phyloP scores from a whole-genome alignment of 768 basidiomycete genomes.

The Suillus paluster region DNA sequence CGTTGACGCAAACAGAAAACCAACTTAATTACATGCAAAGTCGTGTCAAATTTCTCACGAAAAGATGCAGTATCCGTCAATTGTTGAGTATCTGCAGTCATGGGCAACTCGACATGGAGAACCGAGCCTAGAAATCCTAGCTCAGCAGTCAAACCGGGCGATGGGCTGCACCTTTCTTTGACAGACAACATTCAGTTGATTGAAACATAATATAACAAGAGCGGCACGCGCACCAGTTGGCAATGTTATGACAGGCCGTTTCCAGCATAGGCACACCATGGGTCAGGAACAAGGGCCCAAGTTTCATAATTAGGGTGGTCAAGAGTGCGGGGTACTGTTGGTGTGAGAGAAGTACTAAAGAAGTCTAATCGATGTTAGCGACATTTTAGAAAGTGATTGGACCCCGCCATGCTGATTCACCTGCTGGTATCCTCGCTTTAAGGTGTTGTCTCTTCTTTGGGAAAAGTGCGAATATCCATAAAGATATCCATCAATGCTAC shows the following conservation, averaged over 20 bases:
- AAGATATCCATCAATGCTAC: conserved; percentile 63
- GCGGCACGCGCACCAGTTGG: conserved; percentile 67
- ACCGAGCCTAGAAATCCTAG: conserved; percentile 85
- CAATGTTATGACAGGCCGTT: conserved; percentile 83
- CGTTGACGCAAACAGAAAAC: background rate
- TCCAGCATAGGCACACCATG: conserved; percentile 85
- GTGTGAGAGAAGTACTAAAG: conserved; percentile 80
- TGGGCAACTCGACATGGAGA: conserved; percentile 73
- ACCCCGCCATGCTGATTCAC: conserved; percentile 39
- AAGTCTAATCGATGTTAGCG: conserved; percentile 19
- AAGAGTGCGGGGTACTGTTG: conserved; percentile 85
- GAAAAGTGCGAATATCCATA: conserved; percentile 83
- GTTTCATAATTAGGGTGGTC: conserved; percentile 61
- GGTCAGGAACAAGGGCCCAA: conserved; percentile 75
- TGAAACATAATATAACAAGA: conserved; percentile 2
- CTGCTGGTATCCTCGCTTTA: conserved; percentile 83
- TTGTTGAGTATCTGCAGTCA: conserved; percentile 73
- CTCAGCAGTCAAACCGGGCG: conserved; percentile 66
- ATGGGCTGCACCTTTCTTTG: conserved; percentile 80
- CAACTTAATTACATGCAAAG: conserved; percentile 46
- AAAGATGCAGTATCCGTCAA: conserved; percentile 57
- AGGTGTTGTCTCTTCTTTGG: conserved; percentile 63
- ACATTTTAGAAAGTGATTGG: background rate
- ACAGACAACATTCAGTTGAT: conserved; percentile 22
- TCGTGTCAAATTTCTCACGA: conserved; percentile 55